Evolutionary conservation across 306 rosid species (phyloP), one percentile per base, ranked within the genome.

Genomic region (Sphenostylis stenocarpa): DNA sequence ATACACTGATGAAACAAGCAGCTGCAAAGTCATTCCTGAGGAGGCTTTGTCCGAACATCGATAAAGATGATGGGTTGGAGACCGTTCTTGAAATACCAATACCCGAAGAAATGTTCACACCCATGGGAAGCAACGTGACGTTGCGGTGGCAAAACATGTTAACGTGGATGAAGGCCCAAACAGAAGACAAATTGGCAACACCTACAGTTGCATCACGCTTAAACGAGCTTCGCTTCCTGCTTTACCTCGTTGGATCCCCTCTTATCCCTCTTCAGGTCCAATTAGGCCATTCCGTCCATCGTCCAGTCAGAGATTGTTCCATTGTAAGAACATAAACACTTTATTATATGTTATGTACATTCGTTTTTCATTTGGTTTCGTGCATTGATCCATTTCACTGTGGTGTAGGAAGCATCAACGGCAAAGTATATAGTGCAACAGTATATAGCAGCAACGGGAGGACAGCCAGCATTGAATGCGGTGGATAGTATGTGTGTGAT

Each of bases 231-330:
- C 86, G 97, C 0, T 90, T 95, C 60, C 84, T 92, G 19, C 97
- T 95, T 63, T 92, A 88, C 85, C 97, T 95, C 61, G 98, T 92
- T 21, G 97, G 96, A n/a, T 95, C 98, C 6, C 98, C 98, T 34
- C 90, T 95, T 7, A 87, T 95, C 44, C 98, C 98, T 72, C 96
- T 95, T 75, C 98, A 95, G 81, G 97, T 95, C 57, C 98, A 92
- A 38, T 51, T 93, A 33, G 97, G 97, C 38, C 89, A 87, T 68
- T 85, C 97, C 23, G 66, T 89, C 69, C 90, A 88, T 65, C 98
- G 98, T n/a, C 95, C 91, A 0, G 89, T 93, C 77, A 75, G 88
- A 87, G 98, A 95, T 70, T 69, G 84, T 75, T 90, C 98, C 80
- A 95, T 95, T 47, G 98, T 92, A 90, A 79, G 89, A 71, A 48